Percentiles rank a stretch among this genome's conserved stretches.
These are phyloP conservation scores for Sporopachydermia quercuum DNA, from an alignment of 805 yeast species.

Conservation along the genomic window DNA sequence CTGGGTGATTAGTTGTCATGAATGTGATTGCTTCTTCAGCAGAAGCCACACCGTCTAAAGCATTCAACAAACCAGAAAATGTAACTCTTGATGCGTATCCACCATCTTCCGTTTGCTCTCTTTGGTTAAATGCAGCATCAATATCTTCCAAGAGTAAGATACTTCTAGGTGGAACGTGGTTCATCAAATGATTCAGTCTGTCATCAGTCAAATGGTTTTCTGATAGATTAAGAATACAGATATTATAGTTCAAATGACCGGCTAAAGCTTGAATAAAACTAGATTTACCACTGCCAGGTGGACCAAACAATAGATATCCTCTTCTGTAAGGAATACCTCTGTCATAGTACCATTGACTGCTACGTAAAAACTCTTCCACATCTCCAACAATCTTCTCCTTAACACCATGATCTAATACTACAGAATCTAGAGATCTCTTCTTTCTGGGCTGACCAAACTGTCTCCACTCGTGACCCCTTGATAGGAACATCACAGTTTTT, in stretches of 20 bases:
- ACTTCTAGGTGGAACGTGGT: constrained; percentile 85
- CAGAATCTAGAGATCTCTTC: constrained; percentile 74
- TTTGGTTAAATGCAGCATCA: constrained; percentile 85
- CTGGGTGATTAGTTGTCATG: constrained; percentile 98
- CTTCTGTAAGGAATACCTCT: constrained; percentile 97
- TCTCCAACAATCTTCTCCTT: constrained; percentile 53
- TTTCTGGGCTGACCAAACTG: constrained; percentile 93
- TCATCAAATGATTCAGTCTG: constrained; percentile 86
- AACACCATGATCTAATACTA: constrained; percentile 66
- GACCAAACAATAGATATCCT: constrained; percentile 88
- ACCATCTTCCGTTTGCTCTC: constrained; percentile 60
- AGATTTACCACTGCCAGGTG: constrained; percentile 96
- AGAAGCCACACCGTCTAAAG: constrained; percentile 93
- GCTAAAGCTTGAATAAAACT: constrained; percentile 94
- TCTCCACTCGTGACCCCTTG: constrained; percentile 98
- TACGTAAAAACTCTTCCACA: constrained; percentile 60
- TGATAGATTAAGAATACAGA: constrained; percentile 80
- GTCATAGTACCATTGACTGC: constrained; percentile 85
- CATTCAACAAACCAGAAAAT: constrained; percentile 84
- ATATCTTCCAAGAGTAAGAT: constrained; percentile 79
- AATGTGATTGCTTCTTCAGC: constrained; percentile 94
- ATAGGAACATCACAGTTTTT: constrained; percentile 81
- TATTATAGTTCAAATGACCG: constrained; percentile 89
- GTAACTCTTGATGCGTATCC: constrained; percentile 86
- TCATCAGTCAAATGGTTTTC: constrained; percentile 92